phyloP scores from a whole-genome alignment of 768 basidiomycete genomes.

The Rhizopogon salebrosus region DNA sequence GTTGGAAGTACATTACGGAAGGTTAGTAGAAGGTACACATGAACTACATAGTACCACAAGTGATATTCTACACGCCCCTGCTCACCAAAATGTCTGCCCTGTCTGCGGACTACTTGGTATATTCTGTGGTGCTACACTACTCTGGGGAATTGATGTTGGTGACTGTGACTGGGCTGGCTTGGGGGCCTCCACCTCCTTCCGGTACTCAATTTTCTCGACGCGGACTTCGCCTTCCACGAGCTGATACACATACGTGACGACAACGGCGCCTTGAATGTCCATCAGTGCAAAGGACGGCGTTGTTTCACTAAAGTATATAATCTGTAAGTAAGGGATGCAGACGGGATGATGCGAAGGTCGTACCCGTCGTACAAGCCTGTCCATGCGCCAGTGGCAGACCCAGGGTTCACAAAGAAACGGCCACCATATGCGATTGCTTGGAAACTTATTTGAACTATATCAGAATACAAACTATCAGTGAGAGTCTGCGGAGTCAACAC shows the following conservation, averaged over 20 bases:
- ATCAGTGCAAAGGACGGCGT: conserved; percentile 95
- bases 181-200: conserved; percentile 49
- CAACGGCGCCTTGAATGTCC: conserved; percentile 95
- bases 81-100: conserved; percentile 2
- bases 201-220: conserved; percentile 88
- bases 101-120: conserved; percentile 31
- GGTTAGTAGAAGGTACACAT: not conserved
- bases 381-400: conserved; percentile 94
- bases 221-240: conserved; percentile 90
- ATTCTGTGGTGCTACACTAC: conserved; percentile 45
- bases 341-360: not conserved
- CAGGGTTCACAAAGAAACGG: conserved; percentile 94
- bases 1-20: not conserved
- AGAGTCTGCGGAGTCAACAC: not conserved
- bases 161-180: conserved; percentile 31
- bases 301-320: conserved; percentile 53
- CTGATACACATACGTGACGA: conserved; percentile 97
- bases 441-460: conserved; percentile 49
- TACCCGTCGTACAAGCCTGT: conserved; percentile 40
- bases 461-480: not conserved
- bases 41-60: not conserved
- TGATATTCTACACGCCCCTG: not conserved
- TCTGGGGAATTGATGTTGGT: conserved; percentile 30
- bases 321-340: not conserved
- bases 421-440: conserved; percentile 90